Evolutionary conservation across 768 basidiomycete species (phyloP), one percentile per base, ranked within the genome.

Genomic region (Aureoboletus auriporus): DNA sequence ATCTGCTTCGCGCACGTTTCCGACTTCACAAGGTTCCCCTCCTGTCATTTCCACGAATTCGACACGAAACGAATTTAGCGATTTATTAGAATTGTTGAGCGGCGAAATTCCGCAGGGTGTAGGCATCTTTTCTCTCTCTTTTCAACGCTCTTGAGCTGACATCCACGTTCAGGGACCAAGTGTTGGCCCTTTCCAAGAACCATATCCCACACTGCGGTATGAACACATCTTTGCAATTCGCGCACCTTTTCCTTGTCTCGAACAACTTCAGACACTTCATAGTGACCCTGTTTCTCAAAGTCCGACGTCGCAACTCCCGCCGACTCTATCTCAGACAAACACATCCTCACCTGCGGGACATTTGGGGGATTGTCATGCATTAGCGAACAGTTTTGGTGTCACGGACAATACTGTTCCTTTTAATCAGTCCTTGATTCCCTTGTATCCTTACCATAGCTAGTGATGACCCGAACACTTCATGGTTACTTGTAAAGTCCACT

Each of bases 21-120:
- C 36, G 11, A 35, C 34, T 30, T 20, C 31, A 38, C 39, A 28
- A 16, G 40, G 39, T 20, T 13, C 20, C 10, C 38, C 45, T 26
- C 14, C 40, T 30, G 20, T 23, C 16, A 20, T 28, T 20, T 47
- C 30, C 57, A 62, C 27, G 63, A 66, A 48, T 45, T 48, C 44
- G 35, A 39, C 29, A 39, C 50, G 43, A 51, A 46, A 30, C 37
- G 42, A 34, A 12, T 47, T 42, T 42, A 49, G 53, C 26, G 53
- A 37, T 34, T 42, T 53, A 10, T 46, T 58, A 34, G 59, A 63
- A 31, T 61, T 59, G 38, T 58, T 61, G 11, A 62, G 57, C 37
- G 45, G 53, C n/a, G 48, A 48, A 31, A 39, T 46, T 34, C 50
- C 58, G 16, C 62, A 59, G 34, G 55, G 48, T 39, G 72, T 74